A percentile compares a stretch with the other conserved stretches of the same genome.
Conservation (phyloP, 345 rosid species). For the Dipteronia sinensis region DNA sequence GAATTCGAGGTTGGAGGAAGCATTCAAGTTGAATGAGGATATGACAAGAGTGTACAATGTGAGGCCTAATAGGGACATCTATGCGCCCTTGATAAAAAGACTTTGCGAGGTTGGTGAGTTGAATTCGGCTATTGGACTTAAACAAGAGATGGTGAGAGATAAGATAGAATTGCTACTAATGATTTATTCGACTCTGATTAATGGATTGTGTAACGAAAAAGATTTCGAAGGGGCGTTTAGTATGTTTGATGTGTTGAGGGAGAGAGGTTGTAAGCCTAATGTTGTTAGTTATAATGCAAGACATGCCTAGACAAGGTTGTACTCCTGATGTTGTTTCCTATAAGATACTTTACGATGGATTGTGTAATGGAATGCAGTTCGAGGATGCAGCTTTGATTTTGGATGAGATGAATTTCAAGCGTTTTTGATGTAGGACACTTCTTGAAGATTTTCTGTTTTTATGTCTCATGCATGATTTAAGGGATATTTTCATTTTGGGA, state of each 20-base stretch:
- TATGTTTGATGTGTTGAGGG: conserved; percentile 63
- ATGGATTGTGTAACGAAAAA: too few relatives aligned
- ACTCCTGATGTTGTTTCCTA: conserved; percentile 70
- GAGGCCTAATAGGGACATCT: conserved; percentile 41
- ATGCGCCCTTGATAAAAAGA: conserved; percentile 60
- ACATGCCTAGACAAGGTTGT: conserved; percentile 78
- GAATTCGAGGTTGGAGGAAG: conserved; percentile 57
- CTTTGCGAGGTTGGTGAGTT: conserved; percentile 46
- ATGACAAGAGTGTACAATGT: conserved; percentile 51
- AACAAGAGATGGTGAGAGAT: conserved; percentile 60
- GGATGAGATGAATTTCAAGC: too few relatives aligned
- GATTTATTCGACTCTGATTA: conserved; percentile 56
- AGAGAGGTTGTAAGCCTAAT: too few relatives aligned
- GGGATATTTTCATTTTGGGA: too few relatives aligned
- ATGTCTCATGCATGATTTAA: too few relatives aligned
- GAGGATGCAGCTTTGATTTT: too few relatives aligned
- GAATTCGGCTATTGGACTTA: conserved; percentile 54
- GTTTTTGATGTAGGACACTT: too few relatives aligned
- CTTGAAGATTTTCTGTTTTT: too few relatives aligned
- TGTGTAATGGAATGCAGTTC: too few relatives aligned
- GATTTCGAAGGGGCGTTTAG: too few relatives aligned
- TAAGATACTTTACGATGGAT: too few relatives aligned
- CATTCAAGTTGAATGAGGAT: conserved; percentile 61
- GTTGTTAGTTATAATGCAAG: conserved; percentile 69
- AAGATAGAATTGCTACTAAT: conserved; percentile 48